phyloP scores from a whole-genome alignment of 2,329 filamentous ascomycete genomes.

The Aplosporella prunicola region DNA sequence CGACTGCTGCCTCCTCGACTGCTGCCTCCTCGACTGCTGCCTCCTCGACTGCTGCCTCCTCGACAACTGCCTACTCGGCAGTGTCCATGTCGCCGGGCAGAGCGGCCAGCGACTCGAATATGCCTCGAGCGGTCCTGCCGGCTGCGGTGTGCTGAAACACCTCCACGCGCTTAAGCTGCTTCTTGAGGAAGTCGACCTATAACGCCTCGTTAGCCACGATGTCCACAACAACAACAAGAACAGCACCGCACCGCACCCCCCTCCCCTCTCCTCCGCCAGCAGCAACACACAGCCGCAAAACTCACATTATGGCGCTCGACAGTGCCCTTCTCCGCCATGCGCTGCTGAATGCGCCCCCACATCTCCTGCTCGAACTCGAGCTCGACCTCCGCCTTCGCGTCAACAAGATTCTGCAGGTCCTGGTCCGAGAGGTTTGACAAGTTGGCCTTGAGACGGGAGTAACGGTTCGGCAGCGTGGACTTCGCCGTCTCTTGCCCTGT shows the following conservation, averaged over 20 bases:
- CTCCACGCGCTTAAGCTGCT: constrained; percentile 13
- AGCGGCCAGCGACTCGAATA: too few relatives aligned
- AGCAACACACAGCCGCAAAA: background rate
- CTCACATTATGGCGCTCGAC: constrained; percentile 9
- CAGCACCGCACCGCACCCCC: too few relatives aligned
- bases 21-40: too few relatives aligned
- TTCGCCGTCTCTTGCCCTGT: constrained; percentile 13
- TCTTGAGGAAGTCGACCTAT: constrained; percentile 11
- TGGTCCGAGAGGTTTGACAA: constrained; percentile 10
- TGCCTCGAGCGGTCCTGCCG: too few relatives aligned
- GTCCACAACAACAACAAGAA: background rate
- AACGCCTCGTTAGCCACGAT: background rate
- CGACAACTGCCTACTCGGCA: constrained; percentile 1
- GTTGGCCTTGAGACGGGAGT: constrained; percentile 14
- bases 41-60: too few relatives aligned
- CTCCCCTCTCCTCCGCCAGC: too few relatives aligned
- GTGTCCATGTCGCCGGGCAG: too few relatives aligned
- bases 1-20: too few relatives aligned
- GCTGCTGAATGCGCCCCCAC: constrained; percentile 12
- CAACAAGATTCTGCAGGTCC: constrained; percentile 9
- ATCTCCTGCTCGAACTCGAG: constrained; percentile 13
- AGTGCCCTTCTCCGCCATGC: constrained; percentile 13
- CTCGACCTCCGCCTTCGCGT: constrained; percentile 9
- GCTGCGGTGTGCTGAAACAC: too few relatives aligned
- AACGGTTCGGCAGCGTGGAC: constrained; percentile 15